These are phyloP conservation scores for Flaveria robusta DNA, from an alignment of 129 eudicot species.

Conservation along the genomic window DNA sequence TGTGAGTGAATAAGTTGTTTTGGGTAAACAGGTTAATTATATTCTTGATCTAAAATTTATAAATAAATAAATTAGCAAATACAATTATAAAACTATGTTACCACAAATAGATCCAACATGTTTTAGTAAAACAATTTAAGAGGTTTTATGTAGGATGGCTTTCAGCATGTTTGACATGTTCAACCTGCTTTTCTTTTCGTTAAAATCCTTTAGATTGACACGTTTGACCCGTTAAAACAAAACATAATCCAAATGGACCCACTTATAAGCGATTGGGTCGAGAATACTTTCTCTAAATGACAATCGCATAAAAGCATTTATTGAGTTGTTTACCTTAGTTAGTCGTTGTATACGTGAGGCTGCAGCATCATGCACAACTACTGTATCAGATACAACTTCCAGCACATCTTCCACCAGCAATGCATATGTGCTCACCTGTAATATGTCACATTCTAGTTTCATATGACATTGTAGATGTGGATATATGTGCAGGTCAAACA, in stretches of 20 bases:
- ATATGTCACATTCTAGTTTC: not conserved
- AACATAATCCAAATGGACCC: not conserved
- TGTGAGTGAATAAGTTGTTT: too few relatives aligned
- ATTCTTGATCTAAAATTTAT: not conserved
- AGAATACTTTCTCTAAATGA: not conserved
- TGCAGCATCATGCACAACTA: conserved; percentile 48
- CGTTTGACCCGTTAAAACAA: not conserved
- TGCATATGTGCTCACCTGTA: conserved; percentile 78
- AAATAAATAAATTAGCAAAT: not conserved
- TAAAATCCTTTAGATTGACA: not conserved
- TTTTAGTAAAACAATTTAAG: too few relatives aligned
- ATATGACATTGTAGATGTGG: not conserved
- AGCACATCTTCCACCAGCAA: conserved; percentile 68
- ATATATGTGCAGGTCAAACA: not conserved
- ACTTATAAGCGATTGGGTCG: not conserved
- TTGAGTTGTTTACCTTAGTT: conserved; percentile 54
- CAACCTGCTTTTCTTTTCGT: not conserved
- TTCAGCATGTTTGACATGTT: too few relatives aligned
- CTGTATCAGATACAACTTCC: conserved; percentile 64
- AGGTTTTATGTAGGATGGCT: too few relatives aligned
- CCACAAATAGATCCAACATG: too few relatives aligned
- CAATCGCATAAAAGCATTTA: not conserved
- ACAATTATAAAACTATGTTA: not conserved
- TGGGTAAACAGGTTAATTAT: too few relatives aligned
- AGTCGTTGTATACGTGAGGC: conserved; percentile 65